These are phyloP conservation scores for Suillus weaverae DNA, from an alignment of 768 basidiomycete species.

Conservation along the genomic window DNA sequence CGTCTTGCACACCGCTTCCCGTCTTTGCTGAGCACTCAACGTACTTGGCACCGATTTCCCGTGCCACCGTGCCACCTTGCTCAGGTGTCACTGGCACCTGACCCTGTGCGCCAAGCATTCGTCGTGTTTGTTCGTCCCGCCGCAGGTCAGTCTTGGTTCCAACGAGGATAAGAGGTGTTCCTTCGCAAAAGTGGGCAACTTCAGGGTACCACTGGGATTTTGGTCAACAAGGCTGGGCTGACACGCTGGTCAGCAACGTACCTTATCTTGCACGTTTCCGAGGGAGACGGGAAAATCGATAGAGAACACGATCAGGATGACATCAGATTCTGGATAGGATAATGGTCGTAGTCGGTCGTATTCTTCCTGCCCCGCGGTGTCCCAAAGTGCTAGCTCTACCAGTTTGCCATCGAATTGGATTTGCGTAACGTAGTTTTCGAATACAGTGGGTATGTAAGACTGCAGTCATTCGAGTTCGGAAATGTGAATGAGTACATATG, in stretches of 20 bases:
- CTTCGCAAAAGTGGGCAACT: conserved; percentile 89
- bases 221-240: conserved; percentile 7
- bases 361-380: conserved; percentile 97
- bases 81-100: conserved; percentile 76
- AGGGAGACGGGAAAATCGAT: conserved; percentile 91
- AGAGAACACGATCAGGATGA: conserved; percentile 93
- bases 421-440: conserved; percentile 91
- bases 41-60: conserved; percentile 92
- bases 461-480: conserved; percentile 30
- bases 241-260: conserved; percentile 31
- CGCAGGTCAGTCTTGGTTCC: conserved; percentile 94
- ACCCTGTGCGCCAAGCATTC: conserved; percentile 90
- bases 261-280: conserved; percentile 89
- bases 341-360: conserved; percentile 87
- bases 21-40: conserved; percentile 93
- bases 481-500: conserved; percentile 6
- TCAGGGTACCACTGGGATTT: conserved; percentile 82
- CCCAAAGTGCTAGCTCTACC: conserved; percentile 97
- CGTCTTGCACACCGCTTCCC: conserved; percentile 87
- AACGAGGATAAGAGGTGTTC: conserved; percentile 86
- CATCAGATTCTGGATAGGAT: conserved; percentile 86
- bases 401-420: conserved; percentile 85
- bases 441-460: conserved; percentile 93
- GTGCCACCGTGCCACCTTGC: conserved; percentile 83
- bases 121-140: conserved; percentile 78